Evolutionary conservation across 78 protist species (phyloP).

Genomic region (Monocercomonoides exilis): DNA sequence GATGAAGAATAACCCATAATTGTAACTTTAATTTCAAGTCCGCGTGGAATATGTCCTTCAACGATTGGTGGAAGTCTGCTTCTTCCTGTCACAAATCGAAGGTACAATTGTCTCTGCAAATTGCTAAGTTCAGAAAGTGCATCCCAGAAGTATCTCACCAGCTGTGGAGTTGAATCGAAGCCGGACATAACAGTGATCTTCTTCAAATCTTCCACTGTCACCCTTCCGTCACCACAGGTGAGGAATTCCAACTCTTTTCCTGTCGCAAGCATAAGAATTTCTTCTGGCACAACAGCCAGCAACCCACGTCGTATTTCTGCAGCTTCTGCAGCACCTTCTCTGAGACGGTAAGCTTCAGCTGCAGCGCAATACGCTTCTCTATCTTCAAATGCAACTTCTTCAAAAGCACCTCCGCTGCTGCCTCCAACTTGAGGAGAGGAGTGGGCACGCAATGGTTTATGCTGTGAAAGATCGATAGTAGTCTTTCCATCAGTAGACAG

Average conservation of each 20-base stretch:
- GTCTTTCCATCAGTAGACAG: not conserved
- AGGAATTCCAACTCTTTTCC: not conserved
- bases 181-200: not conserved
- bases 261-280: not conserved
- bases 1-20: not conserved
- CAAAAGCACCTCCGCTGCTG: not conserved
- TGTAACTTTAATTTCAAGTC: not conserved
- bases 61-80: not conserved
- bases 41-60: not conserved
- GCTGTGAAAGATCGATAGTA: no score
- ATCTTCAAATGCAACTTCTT: not conserved
- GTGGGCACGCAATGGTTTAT: not conserved
- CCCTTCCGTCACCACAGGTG: not conserved
- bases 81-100: slow-evolving; percentile 7
- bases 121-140: not conserved
- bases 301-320: slow-evolving; percentile 6
- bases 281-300: not conserved
- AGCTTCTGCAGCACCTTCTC: not conserved
- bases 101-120: not conserved
- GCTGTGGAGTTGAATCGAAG: not conserved
- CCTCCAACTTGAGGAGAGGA: not conserved
- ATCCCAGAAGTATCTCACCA: not conserved
- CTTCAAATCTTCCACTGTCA: not conserved
- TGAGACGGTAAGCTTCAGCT: not conserved
- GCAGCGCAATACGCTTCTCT: not conserved